These are phyloP conservation scores for Maudiozyma serrabonitensis DNA, from an alignment of 805 yeast species.

Conservation along the genomic window DNA sequence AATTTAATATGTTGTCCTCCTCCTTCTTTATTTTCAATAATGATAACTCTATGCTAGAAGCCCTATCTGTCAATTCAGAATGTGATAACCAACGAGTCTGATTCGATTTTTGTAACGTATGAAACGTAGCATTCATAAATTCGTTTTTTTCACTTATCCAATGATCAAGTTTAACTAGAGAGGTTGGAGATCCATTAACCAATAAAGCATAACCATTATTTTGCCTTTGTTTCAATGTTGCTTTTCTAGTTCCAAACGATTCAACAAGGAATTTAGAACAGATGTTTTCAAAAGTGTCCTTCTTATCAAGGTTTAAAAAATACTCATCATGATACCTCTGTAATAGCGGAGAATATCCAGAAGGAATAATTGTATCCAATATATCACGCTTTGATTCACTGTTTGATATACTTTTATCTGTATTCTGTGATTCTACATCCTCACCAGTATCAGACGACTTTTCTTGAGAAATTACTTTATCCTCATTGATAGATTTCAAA, in stretches of 20 bases:
- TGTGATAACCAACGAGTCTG: slow-evolving; percentile 38
- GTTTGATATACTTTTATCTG: background rate
- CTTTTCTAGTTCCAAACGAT: slow-evolving; percentile 22
- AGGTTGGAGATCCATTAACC: slow-evolving; percentile 33
- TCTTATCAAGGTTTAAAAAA: slow-evolving; percentile 21
- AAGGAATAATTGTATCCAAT: slow-evolving; percentile 31
- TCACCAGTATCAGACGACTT: background rate
- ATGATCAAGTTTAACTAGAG: slow-evolving; percentile 15
- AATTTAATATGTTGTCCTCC: slow-evolving; percentile 45
- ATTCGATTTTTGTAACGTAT: slow-evolving; percentile 33
- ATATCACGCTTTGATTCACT: background rate
- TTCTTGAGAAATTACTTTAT: slow-evolving; percentile 18
- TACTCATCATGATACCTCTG: slow-evolving; percentile 29
- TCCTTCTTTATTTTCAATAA: slow-evolving; percentile 41
- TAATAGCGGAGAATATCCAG: slow-evolving; percentile 27
- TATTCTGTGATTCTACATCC: background rate
- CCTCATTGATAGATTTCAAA: slow-evolving; percentile 33
- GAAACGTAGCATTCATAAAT: slow-evolving; percentile 8
- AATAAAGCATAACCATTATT: slow-evolving; percentile 40
- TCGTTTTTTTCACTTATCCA: slow-evolving; percentile 8
- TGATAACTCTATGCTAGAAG: slow-evolving; percentile 36
- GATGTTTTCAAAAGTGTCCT: slow-evolving; percentile 19
- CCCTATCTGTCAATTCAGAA: slow-evolving; percentile 45
- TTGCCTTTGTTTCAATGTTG: slow-evolving; percentile 34
- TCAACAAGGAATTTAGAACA: slow-evolving; percentile 24